Base-by-base conservation (phyloP, 805 yeast genomes). In the Hemisphaericaspora nanyangensis region DNA sequence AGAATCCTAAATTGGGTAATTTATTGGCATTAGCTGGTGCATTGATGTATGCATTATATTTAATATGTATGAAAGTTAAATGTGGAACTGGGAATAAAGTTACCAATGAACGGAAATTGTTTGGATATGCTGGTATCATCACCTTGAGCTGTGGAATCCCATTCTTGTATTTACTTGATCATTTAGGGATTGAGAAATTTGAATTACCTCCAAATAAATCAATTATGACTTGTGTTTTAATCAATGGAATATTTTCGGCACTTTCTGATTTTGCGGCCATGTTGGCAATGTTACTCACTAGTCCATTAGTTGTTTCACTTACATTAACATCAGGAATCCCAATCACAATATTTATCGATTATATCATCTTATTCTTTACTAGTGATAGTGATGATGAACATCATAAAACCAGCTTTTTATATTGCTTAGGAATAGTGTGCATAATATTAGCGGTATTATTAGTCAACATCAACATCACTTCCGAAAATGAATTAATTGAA, bases 271-370 rank as follows among this genome's bases (percentile, higher is more conserved):
- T 68, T 44, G 61, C 65, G 25, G 70, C 76, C 1, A 65, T 75
- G n/a, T 48, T 74, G 11, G 79, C 80, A 6, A 65, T 74, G 60
- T 51, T 76, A 16, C 58, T 75, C 29, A 76, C 80, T 1, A 73
- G 79, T 34, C 82, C 82, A 1, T 61, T 76, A 40, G 66, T 75
- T 12, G 69, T 77, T 2, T 64, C 79, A 3, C 57, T 76, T 28
- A 73, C 79, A 3, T 54, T 76, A 26, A 73, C 80, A 1, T 64
- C 77, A 0, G 70, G 74, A 0, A 74, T 76, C 26, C 82, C 82
- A 3, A 60, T 76, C 17, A 71, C 75, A 20, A 72, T 76, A 48
- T 61, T 72, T 38, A 61, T 73, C 35, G 82, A 76, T 47, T 73
- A 66, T 44, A 45, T 70, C 12, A 50, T 64, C 7, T 46, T 64